Conservation (phyloP, 2,329 filamentous ascomycete genomes). For the Talaromyces sp. region DNA sequence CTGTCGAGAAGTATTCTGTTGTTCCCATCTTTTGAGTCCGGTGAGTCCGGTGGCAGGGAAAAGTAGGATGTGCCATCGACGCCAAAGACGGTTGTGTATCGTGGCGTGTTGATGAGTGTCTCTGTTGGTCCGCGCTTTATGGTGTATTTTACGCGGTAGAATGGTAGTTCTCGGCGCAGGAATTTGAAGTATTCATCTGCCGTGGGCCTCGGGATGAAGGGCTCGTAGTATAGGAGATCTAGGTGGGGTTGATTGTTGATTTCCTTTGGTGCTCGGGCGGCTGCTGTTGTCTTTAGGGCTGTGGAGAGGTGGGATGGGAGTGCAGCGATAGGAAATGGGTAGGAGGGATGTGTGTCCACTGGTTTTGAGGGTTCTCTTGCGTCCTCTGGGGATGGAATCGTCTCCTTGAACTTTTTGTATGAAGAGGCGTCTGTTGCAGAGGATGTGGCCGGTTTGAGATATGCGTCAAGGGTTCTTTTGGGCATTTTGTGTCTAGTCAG, state of each 20-base stretch:
- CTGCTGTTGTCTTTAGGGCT: constrained; percentile 34
- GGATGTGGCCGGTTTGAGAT: constrained; percentile 56
- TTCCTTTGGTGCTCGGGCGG: constrained; percentile 52
- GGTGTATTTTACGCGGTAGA: constrained; percentile 72
- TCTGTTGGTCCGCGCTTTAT: constrained; percentile 65
- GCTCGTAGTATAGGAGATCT: constrained; percentile 73
- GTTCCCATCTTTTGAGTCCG: constrained; percentile 19
- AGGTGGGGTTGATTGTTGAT: constrained; percentile 69
- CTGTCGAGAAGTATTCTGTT: constrained; percentile 40
- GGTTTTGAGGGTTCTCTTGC: neutral
- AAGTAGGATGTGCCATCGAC: constrained; percentile 66
- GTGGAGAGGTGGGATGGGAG: constrained; percentile 44
- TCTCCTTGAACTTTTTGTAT: constrained; percentile 34
- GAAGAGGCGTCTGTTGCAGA: constrained; percentile 41
- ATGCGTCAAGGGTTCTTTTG: constrained; percentile 67
- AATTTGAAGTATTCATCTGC: constrained; percentile 66
- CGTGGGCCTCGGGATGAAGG: constrained; percentile 62
- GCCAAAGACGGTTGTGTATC: constrained; percentile 63
- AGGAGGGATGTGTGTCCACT: constrained; percentile 49
- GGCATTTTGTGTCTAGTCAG: constrained; percentile 27
- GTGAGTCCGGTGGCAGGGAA: constrained; percentile 10
- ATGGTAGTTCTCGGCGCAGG: constrained; percentile 68
- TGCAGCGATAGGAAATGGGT: constrained; percentile 54
- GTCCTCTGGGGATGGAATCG: neutral
- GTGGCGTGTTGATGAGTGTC: constrained; percentile 61